phyloP scores from a whole-genome alignment of 768 basidiomycete genomes.

The Rubroboletus satanas region DNA sequence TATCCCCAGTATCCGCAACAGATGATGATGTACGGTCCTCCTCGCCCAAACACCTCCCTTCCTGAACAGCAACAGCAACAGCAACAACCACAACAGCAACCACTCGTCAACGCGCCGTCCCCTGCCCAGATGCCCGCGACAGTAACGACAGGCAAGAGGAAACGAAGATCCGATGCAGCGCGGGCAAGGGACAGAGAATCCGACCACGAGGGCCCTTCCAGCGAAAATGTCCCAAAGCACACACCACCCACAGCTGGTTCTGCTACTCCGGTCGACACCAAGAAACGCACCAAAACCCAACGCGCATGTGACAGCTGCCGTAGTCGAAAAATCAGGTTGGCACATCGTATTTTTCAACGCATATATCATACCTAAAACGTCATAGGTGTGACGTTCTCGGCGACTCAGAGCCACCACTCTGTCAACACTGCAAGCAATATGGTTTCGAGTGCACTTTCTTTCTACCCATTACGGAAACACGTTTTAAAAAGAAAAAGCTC shows the following conservation, averaged over 20 bases:
- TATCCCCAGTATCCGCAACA: slow-evolving; percentile 56
- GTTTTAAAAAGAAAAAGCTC: slow-evolving; percentile 93
- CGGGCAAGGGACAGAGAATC: slow-evolving; percentile 48
- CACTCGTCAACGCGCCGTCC: slow-evolving; percentile 32
- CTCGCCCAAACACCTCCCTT: slow-evolving; percentile 35
- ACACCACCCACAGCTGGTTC: slow-evolving; percentile 28
- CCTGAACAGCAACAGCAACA: slow-evolving; percentile 33
- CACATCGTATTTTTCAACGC: neutral
- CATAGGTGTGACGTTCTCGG: slow-evolving; percentile 75
- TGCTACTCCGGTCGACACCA: slow-evolving; percentile 48
- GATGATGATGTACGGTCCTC: slow-evolving; percentile 64
- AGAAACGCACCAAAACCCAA: slow-evolving; percentile 90
- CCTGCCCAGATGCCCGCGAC: slow-evolving; percentile 34
- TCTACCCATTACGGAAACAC: slow-evolving; percentile 96
- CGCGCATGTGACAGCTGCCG: slow-evolving; percentile 91
- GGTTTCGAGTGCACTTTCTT: slow-evolving; percentile 95
- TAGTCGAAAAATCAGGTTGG: slow-evolving; percentile 79
- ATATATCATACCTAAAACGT: slow-evolving; percentile 12
- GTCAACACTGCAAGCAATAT: slow-evolving; percentile 94
- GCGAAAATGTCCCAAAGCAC: slow-evolving; percentile 38
- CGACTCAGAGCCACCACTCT: slow-evolving; percentile 74
- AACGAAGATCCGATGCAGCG: slow-evolving; percentile 48
- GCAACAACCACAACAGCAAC: slow-evolving; percentile 26
- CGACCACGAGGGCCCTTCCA: slow-evolving; percentile 60
- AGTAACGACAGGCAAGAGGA: slow-evolving; percentile 49